phyloP scores from a whole-genome alignment of 345 rosid genomes.

The Lepidium sativum region DNA sequence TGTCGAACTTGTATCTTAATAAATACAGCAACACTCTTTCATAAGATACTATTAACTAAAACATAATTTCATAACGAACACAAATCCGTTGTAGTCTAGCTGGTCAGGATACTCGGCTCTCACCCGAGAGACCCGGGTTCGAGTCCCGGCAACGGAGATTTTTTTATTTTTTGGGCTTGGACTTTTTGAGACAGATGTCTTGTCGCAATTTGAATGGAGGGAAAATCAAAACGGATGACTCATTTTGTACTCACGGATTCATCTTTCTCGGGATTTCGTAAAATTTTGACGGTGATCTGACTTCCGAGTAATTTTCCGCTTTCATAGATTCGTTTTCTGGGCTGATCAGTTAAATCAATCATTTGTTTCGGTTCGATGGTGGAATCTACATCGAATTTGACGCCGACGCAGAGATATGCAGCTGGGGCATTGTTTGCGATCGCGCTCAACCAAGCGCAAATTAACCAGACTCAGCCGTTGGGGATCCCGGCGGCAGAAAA shows the following conservation, averaged over 20 bases:
- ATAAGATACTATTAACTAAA: no score
- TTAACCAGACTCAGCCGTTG: conserved; percentile 65
- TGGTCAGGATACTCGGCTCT: conserved; percentile 76
- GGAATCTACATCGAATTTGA: conserved; percentile 36
- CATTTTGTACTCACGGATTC: not conserved
- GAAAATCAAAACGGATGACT: conserved; percentile 6
- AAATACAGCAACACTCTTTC: no score
- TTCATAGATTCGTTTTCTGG: not conserved
- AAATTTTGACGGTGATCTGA: conserved; percentile 21
- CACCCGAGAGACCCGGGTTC: conserved; percentile 66
- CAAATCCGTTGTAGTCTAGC: conserved; percentile 36
- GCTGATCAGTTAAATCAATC: not conserved
- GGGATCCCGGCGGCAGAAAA: conserved; percentile 33
- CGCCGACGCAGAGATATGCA: conserved; percentile 69
- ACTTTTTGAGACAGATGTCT: conserved; percentile 5
- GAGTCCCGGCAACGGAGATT: conserved; percentile 51
- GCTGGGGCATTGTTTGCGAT: conserved; percentile 75
- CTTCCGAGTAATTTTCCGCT: not conserved
- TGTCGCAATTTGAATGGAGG: not conserved
- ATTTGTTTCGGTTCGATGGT: conserved; percentile 1
- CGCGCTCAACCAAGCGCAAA: conserved; percentile 82
- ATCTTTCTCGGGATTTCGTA: conserved; percentile 9
- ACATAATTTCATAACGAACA: not conserved
- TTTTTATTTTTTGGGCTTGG: not conserved
- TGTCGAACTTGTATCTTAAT: not conserved